These are phyloP conservation scores for Citeromyces siamensis DNA, from an alignment of 1,139 yeast species.

Conservation along the genomic window DNA sequence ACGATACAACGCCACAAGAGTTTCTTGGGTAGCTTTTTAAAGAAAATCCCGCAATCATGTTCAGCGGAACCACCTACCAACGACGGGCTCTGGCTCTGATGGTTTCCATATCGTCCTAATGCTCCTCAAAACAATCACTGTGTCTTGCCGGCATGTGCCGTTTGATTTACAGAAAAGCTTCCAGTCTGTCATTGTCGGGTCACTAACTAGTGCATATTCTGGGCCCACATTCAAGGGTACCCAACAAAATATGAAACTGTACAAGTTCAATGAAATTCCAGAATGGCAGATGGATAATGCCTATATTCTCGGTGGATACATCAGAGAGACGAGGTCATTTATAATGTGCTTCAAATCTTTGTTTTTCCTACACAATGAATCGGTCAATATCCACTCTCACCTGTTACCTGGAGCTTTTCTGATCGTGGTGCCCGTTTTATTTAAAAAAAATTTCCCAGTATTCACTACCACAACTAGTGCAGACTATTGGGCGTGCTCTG, in stretches of 20 bases:
- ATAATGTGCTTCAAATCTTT: conserved; percentile 40
- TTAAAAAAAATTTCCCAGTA: conserved; percentile 19
- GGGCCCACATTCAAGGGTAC: conserved; percentile 1
- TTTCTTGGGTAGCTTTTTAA: too few species aligned
- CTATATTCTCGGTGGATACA: conserved; percentile 62
- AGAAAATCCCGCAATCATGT: too few species aligned
- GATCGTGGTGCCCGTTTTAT: conserved; percentile 11
- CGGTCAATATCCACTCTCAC: conserved; percentile 76
- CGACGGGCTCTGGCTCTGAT: too few species aligned
- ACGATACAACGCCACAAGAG: too few species aligned
- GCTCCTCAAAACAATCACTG: too few species aligned
- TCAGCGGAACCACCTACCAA: too few species aligned
- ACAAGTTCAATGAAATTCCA: conserved; percentile 40
- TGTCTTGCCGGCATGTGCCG: too few species aligned
- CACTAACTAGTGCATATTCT: too few species aligned
- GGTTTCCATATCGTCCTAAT: too few species aligned
- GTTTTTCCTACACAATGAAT: conserved; percentile 68
- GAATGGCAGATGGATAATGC: conserved; percentile 87
- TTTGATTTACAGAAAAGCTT: too few species aligned
- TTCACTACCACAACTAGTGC: conserved; percentile 30
- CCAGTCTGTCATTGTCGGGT: too few species aligned
- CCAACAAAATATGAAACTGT: conserved; percentile 10
- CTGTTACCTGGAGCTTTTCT: conserved; percentile 49
- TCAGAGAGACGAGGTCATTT: conserved; percentile 51
- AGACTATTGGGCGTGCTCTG: conserved; percentile 29